A percentile compares a stretch with the other conserved stretches of the same genome.
These are phyloP conservation scores for Mayamaea pseudoterrestris DNA, from an alignment of 108 stramenopile genomes.

Conservation along the genomic window DNA sequence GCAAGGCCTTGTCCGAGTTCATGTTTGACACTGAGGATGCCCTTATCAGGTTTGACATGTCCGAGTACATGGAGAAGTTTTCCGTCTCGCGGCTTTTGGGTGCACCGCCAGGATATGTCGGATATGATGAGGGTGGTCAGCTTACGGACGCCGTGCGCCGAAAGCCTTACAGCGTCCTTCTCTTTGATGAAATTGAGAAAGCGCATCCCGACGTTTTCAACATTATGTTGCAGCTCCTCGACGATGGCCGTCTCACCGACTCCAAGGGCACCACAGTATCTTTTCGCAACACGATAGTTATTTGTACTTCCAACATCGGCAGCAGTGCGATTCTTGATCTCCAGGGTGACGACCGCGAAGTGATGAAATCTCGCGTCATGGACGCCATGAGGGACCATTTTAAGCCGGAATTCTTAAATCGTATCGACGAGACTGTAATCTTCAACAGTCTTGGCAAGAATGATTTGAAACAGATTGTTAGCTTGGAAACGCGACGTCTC, in stretches of 20 bases:
- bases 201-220: constrained; percentile 98
- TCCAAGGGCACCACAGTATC: constrained; percentile 91
- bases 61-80: constrained; percentile 95
- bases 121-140: constrained; percentile 98
- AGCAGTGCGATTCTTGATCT: constrained; percentile 81
- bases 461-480: constrained; percentile 83
- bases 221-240: constrained; percentile 92
- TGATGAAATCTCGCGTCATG: constrained; percentile 53
- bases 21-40: constrained; percentile 89
- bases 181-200: constrained; percentile 99
- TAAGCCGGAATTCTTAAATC: constrained; percentile 96
- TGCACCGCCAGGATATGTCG: constrained; percentile 96
- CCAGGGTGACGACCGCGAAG: constrained; percentile 38
- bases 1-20: constrained; percentile 84
- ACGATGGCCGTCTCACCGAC: constrained; percentile 98
- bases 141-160: constrained; percentile 96
- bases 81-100: constrained; percentile 88
- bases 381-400: constrained; percentile 78
- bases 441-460: constrained; percentile 86
- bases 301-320: constrained; percentile 97
- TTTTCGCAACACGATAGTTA: constrained; percentile 91
- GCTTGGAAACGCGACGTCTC: constrained; percentile 55
- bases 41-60: constrained; percentile 95
- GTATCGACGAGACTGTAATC: constrained; percentile 92
- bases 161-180: constrained; percentile 89